Base-by-base conservation (phyloP, 495 filamentous ascomycete genomes). In the Staphylotrichum longicolle region DNA sequence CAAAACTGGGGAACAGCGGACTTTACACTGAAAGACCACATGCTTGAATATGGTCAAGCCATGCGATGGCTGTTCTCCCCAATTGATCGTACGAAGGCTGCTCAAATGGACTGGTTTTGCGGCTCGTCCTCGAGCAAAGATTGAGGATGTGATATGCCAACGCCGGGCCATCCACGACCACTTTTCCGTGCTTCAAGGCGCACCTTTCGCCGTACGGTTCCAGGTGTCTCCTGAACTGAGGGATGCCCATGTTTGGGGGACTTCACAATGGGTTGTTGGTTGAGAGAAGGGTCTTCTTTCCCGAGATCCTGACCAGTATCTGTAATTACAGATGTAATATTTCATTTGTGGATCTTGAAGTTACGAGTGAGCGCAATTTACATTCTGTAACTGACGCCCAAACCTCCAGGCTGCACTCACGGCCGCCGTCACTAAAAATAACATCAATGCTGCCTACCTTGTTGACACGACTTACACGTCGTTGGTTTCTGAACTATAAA, bases 111-210 rank as follows among this genome's bases (percentile, higher is more conserved):
- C 78, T 50, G 55, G 40, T 57, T 60, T 50, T 52, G 46, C 52
- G 71, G 46, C 71, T 78, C 47, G 71, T 70, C 5, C 68, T 73
- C 5, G 85, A 70, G 35, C 87, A 78, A 11, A 82, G 71, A 10
- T 81, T 71, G 49, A 87, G 84, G 42, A 93, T 74, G 67, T 90
- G 83, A 64, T 92, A 86, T 5, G 89, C 88, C 20, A 95, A 77
- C 11, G 82, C 85, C 0, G 91, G 90, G 0, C 91, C 91, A 63
- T 95, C 91, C 53, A 95, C 83, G 41, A 88, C 84, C 6, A 89
- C 77, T 1, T 66, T 69, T 46, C 68, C 62, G 11, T 73, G 67
- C 4, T 61, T 61, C 15, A 91, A 73, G n/a, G 72, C 53, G 8
- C 77, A 74, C 6, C 70, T 68, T 35, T 78, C 69, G 1, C 85